These are phyloP conservation scores for Phialophora verrucosa DNA, from an alignment of 2,329 filamentous ascomycete genomes.

Conservation along the genomic window DNA sequence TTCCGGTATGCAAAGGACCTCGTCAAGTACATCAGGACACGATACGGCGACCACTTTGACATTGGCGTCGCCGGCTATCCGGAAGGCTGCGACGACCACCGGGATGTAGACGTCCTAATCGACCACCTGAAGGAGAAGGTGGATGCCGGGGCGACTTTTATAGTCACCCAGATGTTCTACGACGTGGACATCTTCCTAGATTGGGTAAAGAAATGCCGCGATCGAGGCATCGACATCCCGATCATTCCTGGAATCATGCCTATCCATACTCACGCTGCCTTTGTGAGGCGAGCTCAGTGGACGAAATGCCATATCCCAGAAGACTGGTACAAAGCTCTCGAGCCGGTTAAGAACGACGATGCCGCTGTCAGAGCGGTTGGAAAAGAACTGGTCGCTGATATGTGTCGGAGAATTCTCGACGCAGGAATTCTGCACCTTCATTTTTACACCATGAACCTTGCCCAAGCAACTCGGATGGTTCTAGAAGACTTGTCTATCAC, in stretches of 20 bases:
- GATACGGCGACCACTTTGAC: conserved; percentile 89
- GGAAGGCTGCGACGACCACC: conserved; percentile 92
- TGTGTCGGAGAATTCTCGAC: conserved; percentile 85
- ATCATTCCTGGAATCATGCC: conserved; percentile 91
- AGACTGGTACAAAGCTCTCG: conserved; percentile 78
- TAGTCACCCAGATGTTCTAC: conserved; percentile 99
- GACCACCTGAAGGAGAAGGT: conserved; percentile 97
- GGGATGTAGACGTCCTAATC: conserved; percentile 81
- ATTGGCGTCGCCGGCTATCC: conserved; percentile 97
- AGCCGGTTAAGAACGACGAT: conserved; percentile 97
- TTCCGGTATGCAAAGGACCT: conserved; percentile 94
- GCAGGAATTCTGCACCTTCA: conserved; percentile 87
- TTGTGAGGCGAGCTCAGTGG: conserved; percentile 86
- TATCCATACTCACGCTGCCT: conserved; percentile 93
- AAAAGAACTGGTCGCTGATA: conserved; percentile 81
- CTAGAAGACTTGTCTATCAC: conserved; percentile 86
- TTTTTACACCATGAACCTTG: conserved; percentile 99
- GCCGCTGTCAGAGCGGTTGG: conserved; percentile 88
- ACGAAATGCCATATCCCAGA: conserved; percentile 84
- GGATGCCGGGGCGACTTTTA: conserved; percentile 88
- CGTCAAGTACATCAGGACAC: conserved; percentile 78
- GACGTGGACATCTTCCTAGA: conserved; percentile 92
- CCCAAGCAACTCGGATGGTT: conserved; percentile 90
- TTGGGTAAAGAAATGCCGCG: conserved; percentile 87
- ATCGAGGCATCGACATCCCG: conserved; percentile 79